Evolutionary conservation across 768 basidiomycete genomes (phyloP), one percentile per base, ranked within the genome.

Genomic region (Leccinum barrowsii): DNA sequence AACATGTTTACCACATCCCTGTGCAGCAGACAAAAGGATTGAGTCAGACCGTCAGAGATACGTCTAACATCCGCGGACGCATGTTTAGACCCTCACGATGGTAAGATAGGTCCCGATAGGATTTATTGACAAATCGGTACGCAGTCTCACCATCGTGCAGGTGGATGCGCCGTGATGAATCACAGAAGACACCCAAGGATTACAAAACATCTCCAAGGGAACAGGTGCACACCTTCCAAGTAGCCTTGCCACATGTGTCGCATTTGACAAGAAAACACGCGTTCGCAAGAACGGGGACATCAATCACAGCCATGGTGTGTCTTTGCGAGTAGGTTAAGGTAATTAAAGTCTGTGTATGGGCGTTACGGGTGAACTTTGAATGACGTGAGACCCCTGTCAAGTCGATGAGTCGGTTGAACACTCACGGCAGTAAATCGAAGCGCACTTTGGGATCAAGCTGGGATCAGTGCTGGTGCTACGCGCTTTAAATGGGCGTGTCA

Each of bases 1-100:
- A 67, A 80, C 81, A 72, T 90, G 89, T 58, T 65, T 65, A 10
- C 89, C 89, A 61, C 89, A 90, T 52, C 89, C 89, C 89, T 90
- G 76, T 63, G 44, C 40, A 52, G 60, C 22, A 1, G 8, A 48
- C 52, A 24, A 21, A 35, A 32, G 22, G 4, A 53, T 34, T 49
- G 50, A 28, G 46, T 24, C 46, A 28, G 37, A 58, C 58, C 48
- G 13, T 62, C 15, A 59, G 42, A 62, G 59, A 59, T 63, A 59
- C 59, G 55, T 12, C 46, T 49, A n/a, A 55, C 68, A 15, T 54
- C 59, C 67, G 61, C 60, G 61, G 67, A 55, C 47, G 59, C 53
- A 52, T 52, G 46, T n/a, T 54, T 22, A 13, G 44, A 51, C 50
- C 55, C 58, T 57, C 58, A 26, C 54, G 58, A 61, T 46, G 52